Evolutionary conservation across 768 basidiomycete species (phyloP), one percentile per base, ranked within the genome.

Genomic region (Kwoniella pini): DNA sequence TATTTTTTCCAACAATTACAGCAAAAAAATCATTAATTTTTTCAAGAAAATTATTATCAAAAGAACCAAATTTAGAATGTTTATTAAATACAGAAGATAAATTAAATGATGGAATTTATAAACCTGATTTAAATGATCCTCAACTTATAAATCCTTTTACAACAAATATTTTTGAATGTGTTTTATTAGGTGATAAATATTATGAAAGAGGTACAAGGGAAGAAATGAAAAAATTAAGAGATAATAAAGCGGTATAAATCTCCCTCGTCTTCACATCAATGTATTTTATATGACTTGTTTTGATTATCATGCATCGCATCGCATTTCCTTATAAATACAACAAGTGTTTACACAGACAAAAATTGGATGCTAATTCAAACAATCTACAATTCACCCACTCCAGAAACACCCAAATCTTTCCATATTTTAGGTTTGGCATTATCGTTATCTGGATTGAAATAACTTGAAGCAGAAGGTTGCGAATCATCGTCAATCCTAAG

Each of bases 1-100:
- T 98, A 39, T 86, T 89, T 72, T 93, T 94, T 87, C 84, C 93
- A 0, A 82, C 90, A 3, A 69, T 79, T 0, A 81, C 84, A 11
- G 85, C 86, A 19, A 79, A 87, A 44, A 86, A 87, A 28, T 82
- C 87, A 19, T 77, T 98, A 38, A 85, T 86, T 31, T 89, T 96
- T 66, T 86, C 94, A 6, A 80, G 81, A 36, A 82, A 81, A 42
- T 81, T 98, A 66, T 79, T 96, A 54, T 85, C 83, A 48, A 87
- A 87, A 71, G 89, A 97, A 66, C 81, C 87, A 6, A 87, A 86
- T 77, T 82, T 98, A 10, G 90, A 90, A 75, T 88, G 87, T 28
- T 82, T 99, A 64, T 80, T 99, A 24, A 85, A 87, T 53, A 90
- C 91, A 0, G 91, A 91, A 65, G 96, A 97, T 79, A 83, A 91